Evolutionary conservation across 1,284 basidiomycete genomes (phyloP), one percentile per base, ranked within the genome.

Genomic region (Fomitopsis schrenkii): DNA sequence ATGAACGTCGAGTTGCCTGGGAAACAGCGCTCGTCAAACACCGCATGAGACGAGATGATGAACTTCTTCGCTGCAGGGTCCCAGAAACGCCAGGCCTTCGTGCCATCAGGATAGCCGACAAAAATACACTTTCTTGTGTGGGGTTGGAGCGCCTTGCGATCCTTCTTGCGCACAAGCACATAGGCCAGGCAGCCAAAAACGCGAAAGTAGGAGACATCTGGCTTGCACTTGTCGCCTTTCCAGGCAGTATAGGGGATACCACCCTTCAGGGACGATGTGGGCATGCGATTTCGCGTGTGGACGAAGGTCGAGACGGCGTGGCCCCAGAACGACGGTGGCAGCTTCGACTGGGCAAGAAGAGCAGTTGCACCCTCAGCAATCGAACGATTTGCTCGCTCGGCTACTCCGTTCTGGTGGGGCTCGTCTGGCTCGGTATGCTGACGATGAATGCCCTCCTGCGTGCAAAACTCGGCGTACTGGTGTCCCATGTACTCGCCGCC

Each of bases 381-480:
- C 5, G 60, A 45, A 1, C 66, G 53, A 58, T 75, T 76, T 2
- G 64, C 65, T n/a, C 67, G 58, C 59, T 77, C 74, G 30, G 71
- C 72, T 40, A 75, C 68, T 17, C 73, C 69, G 65, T 76, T 76
- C 62, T 74, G 71, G 59, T 76, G 67, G 30, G 71, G 75, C 7
- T 61, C 55, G n/a, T 70, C 63, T 5, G 63, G 59, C 30, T 64
- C 68, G 30, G 73, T 73, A 62, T 68, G 68, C 59, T 71, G 60
- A 3, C 66, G 55, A n/a, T 58, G 15, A 64, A 61, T 33, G 55
- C 58, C 54, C 74, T 77, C 73, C 73, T 55, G 63, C 14, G 35
- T 28, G 52, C 58, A 61, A 53, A 60, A 74, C 0, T 66, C 61
- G 19, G 62, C 33, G 57, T 56, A 62, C 63, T 56, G 64, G 22